Evolutionary conservation across 208 protist species (phyloP).

Genomic region (Trypanosoma lewisi): DNA sequence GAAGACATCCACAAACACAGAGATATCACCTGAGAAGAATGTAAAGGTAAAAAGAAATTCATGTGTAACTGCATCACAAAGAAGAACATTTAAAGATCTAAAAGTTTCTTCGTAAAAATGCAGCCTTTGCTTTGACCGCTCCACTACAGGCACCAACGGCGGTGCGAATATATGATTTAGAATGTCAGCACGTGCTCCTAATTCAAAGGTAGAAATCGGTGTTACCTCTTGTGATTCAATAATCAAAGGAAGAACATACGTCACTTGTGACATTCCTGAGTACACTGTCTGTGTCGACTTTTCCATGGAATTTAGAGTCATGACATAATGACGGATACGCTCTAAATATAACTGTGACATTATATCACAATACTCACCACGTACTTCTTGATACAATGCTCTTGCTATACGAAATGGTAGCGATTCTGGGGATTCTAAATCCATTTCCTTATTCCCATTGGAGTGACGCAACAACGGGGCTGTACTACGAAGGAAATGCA

Average conservation of each 20-base stretch:
- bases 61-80: constrained; percentile 82
- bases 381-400: constrained; percentile 74
- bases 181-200: constrained; percentile 57
- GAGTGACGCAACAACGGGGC: constrained; percentile 50
- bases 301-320: constrained; percentile 76
- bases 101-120: constrained; percentile 87
- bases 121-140: constrained; percentile 39
- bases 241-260: constrained; percentile 53
- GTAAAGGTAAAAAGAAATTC: constrained; percentile 88
- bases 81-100: constrained; percentile 61
- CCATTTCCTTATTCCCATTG: neutral
- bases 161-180: constrained; percentile 44
- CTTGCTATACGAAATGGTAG: constrained; percentile 66
- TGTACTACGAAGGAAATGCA: constrained; percentile 67
- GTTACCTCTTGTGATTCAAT: constrained; percentile 30
- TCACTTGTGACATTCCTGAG: neutral
- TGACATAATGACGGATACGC: constrained; percentile 72
- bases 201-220: constrained; percentile 25
- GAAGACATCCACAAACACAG: constrained; percentile 76
- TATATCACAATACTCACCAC: constrained; percentile 64
- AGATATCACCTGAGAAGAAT: constrained; percentile 81
- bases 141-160: constrained; percentile 74
- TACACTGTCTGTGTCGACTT: constrained; percentile 28
- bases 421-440: constrained; percentile 12
- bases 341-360: constrained; percentile 73